phyloP scores from a whole-genome alignment of 225 moss, liverwort and hornwort genomes.

The Pseudisothecium myosuroides region DNA sequence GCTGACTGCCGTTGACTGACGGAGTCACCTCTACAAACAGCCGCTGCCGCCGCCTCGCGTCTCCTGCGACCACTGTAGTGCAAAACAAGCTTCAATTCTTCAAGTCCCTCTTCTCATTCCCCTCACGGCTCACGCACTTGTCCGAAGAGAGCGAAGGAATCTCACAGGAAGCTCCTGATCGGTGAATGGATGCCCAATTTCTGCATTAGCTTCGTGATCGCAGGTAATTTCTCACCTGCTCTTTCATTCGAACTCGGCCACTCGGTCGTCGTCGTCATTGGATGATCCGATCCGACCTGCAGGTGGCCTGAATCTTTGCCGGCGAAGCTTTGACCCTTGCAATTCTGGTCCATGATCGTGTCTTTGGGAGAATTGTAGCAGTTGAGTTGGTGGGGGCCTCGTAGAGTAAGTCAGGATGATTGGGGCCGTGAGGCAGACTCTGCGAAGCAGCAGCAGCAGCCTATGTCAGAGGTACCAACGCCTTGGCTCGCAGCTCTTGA shows the following conservation, averaged over 20 bases:
- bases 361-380: neutral
- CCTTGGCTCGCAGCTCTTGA: constrained; percentile 5
- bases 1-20: neutral
- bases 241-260: neutral
- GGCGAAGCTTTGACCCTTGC: neutral
- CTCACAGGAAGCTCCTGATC: neutral
- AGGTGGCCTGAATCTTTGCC: neutral
- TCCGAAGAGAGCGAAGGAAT: neutral
- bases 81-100: neutral
- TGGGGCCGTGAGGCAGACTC: constrained; percentile 28
- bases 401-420: constrained; percentile 13
- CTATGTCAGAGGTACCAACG: constrained; percentile 6
- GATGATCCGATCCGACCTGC: neutral
- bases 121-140: neutral
- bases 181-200: neutral
- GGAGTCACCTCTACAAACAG: neutral
- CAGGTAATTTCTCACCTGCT: neutral
- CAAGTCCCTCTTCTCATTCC: neutral
- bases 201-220: neutral
- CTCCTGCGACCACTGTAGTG: neutral
- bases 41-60: neutral
- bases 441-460: constrained; percentile 29
- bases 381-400: neutral
- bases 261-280: neutral
- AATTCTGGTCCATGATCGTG: neutral